Conservation (phyloP, 805 yeast genomes). For the Candida schatavii region DNA sequence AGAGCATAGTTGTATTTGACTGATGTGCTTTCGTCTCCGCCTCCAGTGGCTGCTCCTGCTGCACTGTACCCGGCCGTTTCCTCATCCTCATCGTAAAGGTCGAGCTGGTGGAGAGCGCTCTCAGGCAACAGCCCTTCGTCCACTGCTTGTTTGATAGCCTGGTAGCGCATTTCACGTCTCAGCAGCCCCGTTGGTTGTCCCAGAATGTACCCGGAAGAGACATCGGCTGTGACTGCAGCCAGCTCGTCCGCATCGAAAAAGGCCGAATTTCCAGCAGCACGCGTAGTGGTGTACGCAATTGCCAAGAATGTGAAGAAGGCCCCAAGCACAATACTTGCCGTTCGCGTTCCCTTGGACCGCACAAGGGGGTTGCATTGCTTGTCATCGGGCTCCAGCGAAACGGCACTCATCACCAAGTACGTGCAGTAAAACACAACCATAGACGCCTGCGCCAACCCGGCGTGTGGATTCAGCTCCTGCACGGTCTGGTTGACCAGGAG, state of each 20-base stretch:
- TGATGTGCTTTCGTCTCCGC: constrained; percentile 51
- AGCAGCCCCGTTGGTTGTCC: constrained; percentile 50
- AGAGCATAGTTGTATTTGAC: constrained; percentile 83
- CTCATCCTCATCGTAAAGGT: constrained; percentile 49
- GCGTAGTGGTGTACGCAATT: constrained; percentile 92
- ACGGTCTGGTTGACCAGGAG: constrained; percentile 77
- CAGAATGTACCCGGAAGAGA: constrained; percentile 19
- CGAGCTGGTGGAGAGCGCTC: constrained; percentile 77
- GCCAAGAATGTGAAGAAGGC: constrained; percentile 93
- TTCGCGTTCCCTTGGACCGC: constrained; percentile 85
- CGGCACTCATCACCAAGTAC: constrained; percentile 86
- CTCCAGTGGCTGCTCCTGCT: constrained; percentile 27
- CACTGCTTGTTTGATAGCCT: constrained; percentile 92
- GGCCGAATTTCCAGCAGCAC: constrained; percentile 77
- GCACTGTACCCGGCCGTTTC: constrained; percentile 11
- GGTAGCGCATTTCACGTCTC: constrained; percentile 70
- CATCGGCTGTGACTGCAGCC: constrained; percentile 39
- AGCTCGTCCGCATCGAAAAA: constrained; percentile 36
- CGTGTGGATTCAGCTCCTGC: constrained; percentile 90
- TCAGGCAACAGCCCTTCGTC: constrained; percentile 93
- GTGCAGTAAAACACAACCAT: constrained; percentile 95
- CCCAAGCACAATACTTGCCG: constrained; percentile 82
- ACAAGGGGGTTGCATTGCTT: constrained; percentile 86
- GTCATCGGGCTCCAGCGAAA: constrained; percentile 96
- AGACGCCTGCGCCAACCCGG: constrained; percentile 94